Conservation (phyloP, 1,139 yeast genomes). For the Sugiyamaella japonica region DNA sequence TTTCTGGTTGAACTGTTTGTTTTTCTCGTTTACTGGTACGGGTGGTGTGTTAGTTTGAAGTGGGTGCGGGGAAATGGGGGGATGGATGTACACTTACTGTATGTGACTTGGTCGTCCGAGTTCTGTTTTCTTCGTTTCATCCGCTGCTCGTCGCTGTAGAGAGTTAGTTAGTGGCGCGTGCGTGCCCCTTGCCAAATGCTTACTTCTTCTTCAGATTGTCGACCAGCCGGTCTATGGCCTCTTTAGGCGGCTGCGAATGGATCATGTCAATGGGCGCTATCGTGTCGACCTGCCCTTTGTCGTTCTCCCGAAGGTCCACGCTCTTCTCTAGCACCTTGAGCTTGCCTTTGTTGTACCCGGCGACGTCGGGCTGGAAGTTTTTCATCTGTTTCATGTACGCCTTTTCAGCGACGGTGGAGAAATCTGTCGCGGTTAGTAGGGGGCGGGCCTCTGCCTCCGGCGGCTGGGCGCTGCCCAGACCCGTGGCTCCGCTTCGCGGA, state of each 20-base stretch:
- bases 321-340: constrained; percentile 29
- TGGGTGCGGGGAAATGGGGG: background rate
- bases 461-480: background rate
- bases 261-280: constrained; percentile 28
- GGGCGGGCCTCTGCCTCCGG: background rate
- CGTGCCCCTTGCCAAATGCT: no score
- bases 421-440: constrained; percentile 37
- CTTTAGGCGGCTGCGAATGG: constrained; percentile 42
- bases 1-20: constrained; percentile 75
- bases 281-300: constrained; percentile 27
- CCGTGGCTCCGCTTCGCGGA: background rate
- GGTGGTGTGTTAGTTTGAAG: constrained; percentile 21
- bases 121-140: constrained; percentile 42
- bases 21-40: constrained; percentile 77
- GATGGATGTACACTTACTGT: constrained; percentile 30
- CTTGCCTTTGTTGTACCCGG: constrained; percentile 46
- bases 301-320: constrained; percentile 29
- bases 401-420: constrained; percentile 54
- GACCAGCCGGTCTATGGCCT: constrained; percentile 47
- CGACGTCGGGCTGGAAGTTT: constrained; percentile 46
- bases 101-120: constrained; percentile 44
- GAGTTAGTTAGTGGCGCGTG: constrained; percentile 23
- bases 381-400: constrained; percentile 53
- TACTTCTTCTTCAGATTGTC: constrained; percentile 45
- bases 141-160: constrained; percentile 34